These are phyloP conservation scores for Gamsiella multidivaricata DNA, from an alignment of 192 early-diverging fungal species.

Conservation along the genomic window DNA sequence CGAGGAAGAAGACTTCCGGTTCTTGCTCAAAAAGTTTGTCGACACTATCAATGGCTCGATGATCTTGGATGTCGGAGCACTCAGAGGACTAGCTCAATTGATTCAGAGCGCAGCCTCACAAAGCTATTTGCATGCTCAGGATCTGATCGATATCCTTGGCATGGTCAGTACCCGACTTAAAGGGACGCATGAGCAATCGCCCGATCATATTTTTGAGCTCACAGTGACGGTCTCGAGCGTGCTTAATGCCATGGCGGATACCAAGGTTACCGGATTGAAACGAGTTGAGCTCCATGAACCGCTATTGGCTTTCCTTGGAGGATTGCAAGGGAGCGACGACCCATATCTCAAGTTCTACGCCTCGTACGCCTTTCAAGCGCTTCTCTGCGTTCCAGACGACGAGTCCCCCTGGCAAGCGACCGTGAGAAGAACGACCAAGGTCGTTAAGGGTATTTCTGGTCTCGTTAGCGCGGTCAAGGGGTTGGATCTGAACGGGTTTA, in stretches of 20 bases:
- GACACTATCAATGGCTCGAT: neutral
- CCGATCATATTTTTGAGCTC: neutral
- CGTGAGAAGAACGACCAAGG: neutral
- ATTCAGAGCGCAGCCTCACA: neutral
- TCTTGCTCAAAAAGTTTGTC: neutral
- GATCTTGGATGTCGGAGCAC: neutral
- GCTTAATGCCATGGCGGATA: slow-evolving; percentile 13
- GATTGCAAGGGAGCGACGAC: neutral
- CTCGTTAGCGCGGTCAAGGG: slow-evolving; percentile 7
- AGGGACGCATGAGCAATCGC: neutral
- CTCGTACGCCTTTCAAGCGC: slow-evolving; percentile 13
- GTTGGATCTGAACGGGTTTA: neutral
- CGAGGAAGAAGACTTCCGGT: neutral
- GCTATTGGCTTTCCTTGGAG: neutral
- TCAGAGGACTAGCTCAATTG: slow-evolving; percentile 6
- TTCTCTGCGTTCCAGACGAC: slow-evolving; percentile 16
- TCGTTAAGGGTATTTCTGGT: slow-evolving; percentile 3
- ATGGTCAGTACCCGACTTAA: neutral
- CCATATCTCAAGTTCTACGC: slow-evolving; percentile 9
- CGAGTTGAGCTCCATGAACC: slow-evolving; percentile 3
- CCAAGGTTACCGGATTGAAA: slow-evolving; percentile 1
- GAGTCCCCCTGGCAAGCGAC: slow-evolving; percentile 2
- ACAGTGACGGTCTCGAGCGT: slow-evolving; percentile 11
- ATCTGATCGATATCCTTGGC: slow-evolving; percentile 5
- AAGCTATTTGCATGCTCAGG: neutral